Conservation (phyloP, 73 alveolate genomes). For the Paramecium primaurelia region DNA sequence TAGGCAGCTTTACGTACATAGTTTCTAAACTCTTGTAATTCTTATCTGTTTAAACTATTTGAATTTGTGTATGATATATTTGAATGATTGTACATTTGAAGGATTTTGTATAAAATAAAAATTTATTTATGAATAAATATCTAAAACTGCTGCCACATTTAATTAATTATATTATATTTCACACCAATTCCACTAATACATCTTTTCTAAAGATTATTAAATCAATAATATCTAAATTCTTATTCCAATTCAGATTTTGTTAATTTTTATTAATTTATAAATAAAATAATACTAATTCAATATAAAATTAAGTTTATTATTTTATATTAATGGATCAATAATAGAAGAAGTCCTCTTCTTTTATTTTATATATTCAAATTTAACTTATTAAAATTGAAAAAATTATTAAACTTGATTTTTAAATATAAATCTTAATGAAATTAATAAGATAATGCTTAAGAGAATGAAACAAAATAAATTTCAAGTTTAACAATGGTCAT, state of each 20-base stretch:
- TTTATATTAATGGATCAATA: neutral
- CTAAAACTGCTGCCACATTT: neutral
- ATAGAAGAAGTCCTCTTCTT: too few relatives aligned
- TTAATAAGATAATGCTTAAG: too few relatives aligned
- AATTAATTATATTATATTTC: neutral
- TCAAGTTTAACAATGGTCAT: too few relatives aligned
- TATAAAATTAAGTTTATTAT: neutral
- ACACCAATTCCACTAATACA: neutral
- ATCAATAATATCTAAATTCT: neutral
- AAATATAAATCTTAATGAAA: neutral
- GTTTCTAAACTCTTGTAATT: constrained; percentile 17
- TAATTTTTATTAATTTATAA: neutral
- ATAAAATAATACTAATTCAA: neutral
- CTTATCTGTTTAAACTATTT: neutral
- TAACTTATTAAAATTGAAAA: neutral
- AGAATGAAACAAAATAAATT: too few relatives aligned
- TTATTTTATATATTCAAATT: too few relatives aligned
- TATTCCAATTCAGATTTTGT: neutral
- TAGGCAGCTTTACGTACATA: constrained; percentile 8
- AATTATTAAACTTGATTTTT: neutral
- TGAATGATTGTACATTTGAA: neutral
- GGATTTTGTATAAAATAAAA: neutral
- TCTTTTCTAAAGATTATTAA: neutral
- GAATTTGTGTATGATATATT: neutral
- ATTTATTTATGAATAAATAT: neutral